A percentile compares a stretch with the other conserved stretches of the same genome.
These are phyloP conservation scores for Protea cynaroides DNA, from an alignment of 164 flowering plant genomes.

Conservation along the genomic window DNA sequence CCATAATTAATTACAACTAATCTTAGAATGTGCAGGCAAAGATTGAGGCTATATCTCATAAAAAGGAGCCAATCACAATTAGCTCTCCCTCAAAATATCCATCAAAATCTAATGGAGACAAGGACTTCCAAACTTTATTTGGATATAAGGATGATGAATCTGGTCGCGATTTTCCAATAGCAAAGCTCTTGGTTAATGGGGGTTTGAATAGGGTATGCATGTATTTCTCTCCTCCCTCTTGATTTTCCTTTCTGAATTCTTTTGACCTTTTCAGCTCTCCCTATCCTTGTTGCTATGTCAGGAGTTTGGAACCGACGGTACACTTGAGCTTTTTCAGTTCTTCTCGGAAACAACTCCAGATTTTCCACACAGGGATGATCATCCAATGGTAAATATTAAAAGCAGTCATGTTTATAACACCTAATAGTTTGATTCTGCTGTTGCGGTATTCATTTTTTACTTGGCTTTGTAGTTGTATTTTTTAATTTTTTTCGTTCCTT, in stretches of 20 bases:
- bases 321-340: constrained; percentile 28
- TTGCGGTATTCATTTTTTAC: neutral
- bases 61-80: constrained; percentile 10
- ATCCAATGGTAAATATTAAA: constrained; percentile 8
- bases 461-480: neutral
- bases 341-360: constrained; percentile 20
- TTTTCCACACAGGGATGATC: constrained; percentile 11
- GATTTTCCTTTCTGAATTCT: neutral
- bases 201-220: constrained; percentile 18
- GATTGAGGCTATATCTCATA: constrained; percentile 19
- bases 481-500: neutral
- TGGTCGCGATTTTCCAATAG: constrained; percentile 13
- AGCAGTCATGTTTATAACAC: neutral
- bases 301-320: constrained; percentile 24
- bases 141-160: constrained; percentile 13
- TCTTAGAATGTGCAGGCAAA: constrained; percentile 8
- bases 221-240: neutral
- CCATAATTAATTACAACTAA: neutral
- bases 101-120: constrained; percentile 9
- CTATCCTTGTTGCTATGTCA: neutral
- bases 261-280: neutral
- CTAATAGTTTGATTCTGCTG: neutral
- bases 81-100: constrained; percentile 20
- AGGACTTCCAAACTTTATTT: constrained; percentile 20
- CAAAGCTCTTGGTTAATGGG: constrained; percentile 17